Evolutionary conservation across 108 stramenopile species (phyloP), one percentile per base, ranked within the genome.

Genomic region (Chaetoceros muelleri): DNA sequence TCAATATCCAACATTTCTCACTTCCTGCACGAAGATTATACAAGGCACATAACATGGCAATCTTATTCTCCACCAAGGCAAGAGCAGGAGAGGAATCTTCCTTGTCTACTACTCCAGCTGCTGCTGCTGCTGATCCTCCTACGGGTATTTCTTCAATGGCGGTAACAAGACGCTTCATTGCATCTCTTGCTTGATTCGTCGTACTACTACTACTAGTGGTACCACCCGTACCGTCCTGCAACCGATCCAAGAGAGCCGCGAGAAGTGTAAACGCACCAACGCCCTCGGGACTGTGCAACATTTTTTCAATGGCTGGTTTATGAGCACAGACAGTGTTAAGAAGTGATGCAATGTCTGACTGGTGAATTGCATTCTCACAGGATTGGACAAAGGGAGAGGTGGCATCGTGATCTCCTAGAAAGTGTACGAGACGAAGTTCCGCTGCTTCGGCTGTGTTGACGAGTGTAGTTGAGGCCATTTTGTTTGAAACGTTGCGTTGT

Each of bases 391-490:
- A 78, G 24, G 26, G 17, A 20, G 63, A 27, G 30, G 62, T 30
- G 76, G 67, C 8, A 71, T 66, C 20, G 65, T 65, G 3, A 23
- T 78, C 67, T 24, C 63, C 67, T 28, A 90, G 65, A 21, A 84
- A 64, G 20, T 70, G 68, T 17, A 87, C 80, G 50, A 90, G 71
- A 52, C 85, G 76, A 45, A 83, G 65, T 63, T 86, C 89, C 28
- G 89, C 85, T 53, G 82, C 83, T 26, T 86, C 85, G 46, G 83
- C 72, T 21, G 86, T 77, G 69, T 86, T 90, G 55, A 87, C 85
- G 27, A 90, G 62, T 28, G 84, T 79, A 30, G 88, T 83, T 31
- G 87, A 84, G 23, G 80, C 62, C 45, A 58, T 58, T 58, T 20
- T 55, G 30, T n/a, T 55, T 55, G n/a, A n/a, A n/a, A n/a, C 44